These are phyloP conservation scores for Zygotorulaspora danielsina DNA, from an alignment of 805 yeast species.

Conservation along the genomic window DNA sequence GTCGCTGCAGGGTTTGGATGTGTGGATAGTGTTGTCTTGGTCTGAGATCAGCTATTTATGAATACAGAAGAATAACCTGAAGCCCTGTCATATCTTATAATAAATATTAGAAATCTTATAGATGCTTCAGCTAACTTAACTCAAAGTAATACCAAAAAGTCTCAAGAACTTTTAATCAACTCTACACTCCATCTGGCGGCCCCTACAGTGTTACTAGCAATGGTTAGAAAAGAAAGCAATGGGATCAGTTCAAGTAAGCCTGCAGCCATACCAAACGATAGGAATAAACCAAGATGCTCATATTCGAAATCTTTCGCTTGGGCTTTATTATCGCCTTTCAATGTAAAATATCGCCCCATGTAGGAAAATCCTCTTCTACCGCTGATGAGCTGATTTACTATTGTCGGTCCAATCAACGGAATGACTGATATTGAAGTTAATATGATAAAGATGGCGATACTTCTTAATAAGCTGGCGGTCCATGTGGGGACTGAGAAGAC, in stretches of 20 bases:
- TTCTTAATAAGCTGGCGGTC: conserved; percentile 9
- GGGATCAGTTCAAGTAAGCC: conserved; percentile 53
- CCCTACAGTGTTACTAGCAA: conserved; percentile 56
- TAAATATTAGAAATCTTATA: neutral
- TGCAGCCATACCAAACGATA: conserved; percentile 50
- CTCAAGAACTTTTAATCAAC: conserved; percentile 26
- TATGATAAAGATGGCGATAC: conserved; percentile 8
- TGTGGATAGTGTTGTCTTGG: conserved; percentile 69
- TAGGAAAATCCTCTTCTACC: conserved; percentile 30
- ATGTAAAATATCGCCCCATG: conserved; percentile 24
- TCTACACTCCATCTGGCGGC: conserved; percentile 62
- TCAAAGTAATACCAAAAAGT: neutral
- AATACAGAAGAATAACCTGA: neutral
- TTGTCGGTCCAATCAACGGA: conserved; percentile 36
- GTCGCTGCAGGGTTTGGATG: conserved; percentile 99
- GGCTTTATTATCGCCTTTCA: conserved; percentile 20
- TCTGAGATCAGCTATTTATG: conserved; percentile 4
- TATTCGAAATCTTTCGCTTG: conserved; percentile 36
- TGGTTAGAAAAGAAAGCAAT: conserved; percentile 47
- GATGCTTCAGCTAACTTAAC: no score
- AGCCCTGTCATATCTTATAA: no score
- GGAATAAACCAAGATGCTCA: conserved; percentile 38
- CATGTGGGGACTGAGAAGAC: conserved; percentile 16
- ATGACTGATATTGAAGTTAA: conserved; percentile 26
- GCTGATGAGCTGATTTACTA: conserved; percentile 27